Evolutionary conservation across 2,329 filamentous ascomycete genomes (phyloP).

Genomic region (Zasmidium angulare): DNA sequence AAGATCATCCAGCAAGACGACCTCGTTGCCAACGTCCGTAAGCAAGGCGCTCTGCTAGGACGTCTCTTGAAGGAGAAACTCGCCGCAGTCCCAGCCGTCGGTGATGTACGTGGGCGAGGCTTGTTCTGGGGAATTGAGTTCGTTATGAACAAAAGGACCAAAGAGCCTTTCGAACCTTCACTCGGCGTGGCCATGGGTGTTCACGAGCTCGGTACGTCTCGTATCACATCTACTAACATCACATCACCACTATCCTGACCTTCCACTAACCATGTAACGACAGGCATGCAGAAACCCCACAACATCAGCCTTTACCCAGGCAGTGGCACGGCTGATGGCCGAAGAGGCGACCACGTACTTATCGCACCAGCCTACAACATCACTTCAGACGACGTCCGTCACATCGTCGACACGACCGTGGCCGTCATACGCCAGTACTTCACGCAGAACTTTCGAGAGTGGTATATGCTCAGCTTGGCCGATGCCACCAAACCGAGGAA

Average conservation of each 20-base stretch:
- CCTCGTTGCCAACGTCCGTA: slow-evolving; percentile 58
- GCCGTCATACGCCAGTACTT: slow-evolving; percentile 55
- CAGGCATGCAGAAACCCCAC: slow-evolving; percentile 45
- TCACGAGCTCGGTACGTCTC: slow-evolving; percentile 49
- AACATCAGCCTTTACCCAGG: slow-evolving; percentile 65
- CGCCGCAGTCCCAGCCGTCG: slow-evolving; percentile 51
- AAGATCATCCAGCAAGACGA: slow-evolving; percentile 57
- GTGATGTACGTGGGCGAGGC: slow-evolving; percentile 61
- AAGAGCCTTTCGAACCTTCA: slow-evolving; percentile 53
- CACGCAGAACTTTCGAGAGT: slow-evolving; percentile 6
- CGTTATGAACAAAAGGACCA: slow-evolving; percentile 55
- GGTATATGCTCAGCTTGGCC: not conserved
- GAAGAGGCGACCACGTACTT: slow-evolving; percentile 67
- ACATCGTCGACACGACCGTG: slow-evolving; percentile 53
- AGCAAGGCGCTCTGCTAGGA: slow-evolving; percentile 54
- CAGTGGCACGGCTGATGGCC: slow-evolving; percentile 58
- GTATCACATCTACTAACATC: not conserved
- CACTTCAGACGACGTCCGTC: slow-evolving; percentile 55
- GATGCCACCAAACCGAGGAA: not conserved
- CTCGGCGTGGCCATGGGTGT: slow-evolving; percentile 49
- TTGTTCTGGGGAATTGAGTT: slow-evolving; percentile 62
- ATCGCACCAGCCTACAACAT: slow-evolving; percentile 69
- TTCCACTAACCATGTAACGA: not conserved
- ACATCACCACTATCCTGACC: not conserved
- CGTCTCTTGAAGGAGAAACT: slow-evolving; percentile 46